Evolutionary conservation across 371 early-diverging fungal genomes (phyloP).

Genomic region (Mucor plumbeus): DNA sequence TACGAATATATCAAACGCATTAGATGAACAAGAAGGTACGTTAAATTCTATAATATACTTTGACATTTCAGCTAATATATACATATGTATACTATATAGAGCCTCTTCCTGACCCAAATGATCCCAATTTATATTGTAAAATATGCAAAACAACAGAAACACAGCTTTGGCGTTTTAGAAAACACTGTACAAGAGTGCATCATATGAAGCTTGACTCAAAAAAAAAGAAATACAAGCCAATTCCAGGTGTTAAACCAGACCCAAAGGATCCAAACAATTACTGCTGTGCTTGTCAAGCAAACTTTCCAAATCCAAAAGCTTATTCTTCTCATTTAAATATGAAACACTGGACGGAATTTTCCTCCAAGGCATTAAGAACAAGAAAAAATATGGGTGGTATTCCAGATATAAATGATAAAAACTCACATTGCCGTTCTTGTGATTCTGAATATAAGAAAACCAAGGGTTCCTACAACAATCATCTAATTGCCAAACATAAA

Average conservation of each 20-base stretch:
- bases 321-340: not conserved
- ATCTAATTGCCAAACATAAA: not conserved
- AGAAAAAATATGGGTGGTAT: not conserved
- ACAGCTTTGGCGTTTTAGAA: not conserved
- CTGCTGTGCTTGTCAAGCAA: not conserved
- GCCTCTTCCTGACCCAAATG: not conserved
- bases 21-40: not conserved
- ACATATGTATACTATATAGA: not conserved
- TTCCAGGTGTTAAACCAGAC: not conserved
- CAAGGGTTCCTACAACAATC: not conserved
- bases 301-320: not conserved
- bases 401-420: not conserved
- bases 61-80: too few species aligned
- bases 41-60: not conserved
- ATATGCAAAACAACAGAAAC: not conserved
- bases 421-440: not conserved
- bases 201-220: not conserved
- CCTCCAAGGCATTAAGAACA: not conserved
- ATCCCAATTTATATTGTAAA: conserved; percentile 7
- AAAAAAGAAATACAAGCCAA: not conserved
- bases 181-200: not conserved
- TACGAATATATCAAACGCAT: not conserved
- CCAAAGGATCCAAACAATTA: not conserved
- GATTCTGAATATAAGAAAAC: not conserved
- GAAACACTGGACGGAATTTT: not conserved